Base-by-base conservation (phyloP, 148 eudicot genomes). In the Tetragonia tetragonoides region DNA sequence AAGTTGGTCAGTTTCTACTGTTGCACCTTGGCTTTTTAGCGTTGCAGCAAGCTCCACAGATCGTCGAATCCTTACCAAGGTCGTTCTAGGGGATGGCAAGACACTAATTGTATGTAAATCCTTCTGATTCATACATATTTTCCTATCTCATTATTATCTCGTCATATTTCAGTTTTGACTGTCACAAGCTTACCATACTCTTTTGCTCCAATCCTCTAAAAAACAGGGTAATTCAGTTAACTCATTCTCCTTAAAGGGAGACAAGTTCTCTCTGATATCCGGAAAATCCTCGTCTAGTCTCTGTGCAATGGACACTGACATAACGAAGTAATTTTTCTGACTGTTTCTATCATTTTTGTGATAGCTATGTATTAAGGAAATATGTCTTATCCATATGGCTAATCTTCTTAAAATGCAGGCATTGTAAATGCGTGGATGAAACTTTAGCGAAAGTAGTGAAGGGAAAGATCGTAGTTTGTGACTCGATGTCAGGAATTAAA, bases 21-120 rank as follows among this genome's bases (percentile, higher is more conserved):
- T 81, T 5, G 90, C 90, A 11, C 93, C 90, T 5, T 89, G 93
- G 93, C 7, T 84, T 10, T 77, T 88, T 4, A 70, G 62, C 28
- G 84, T 85, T 66, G 89, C 81, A 23, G 89, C 87, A 0, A 73
- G 81, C 60, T 21, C 65, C 28, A 83, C 34, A 0, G 86, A 85
- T 61, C 84, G 86, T 10, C 66, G 44, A 1, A 63, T 84, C 14
- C 11, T 69, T 14, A 40, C 21, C 72, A 83, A 68, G 47, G 68
- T 70, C 28, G 64, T 72, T 67, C 76, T 87, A 72, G 86, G 80
- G 10, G 70, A 82, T 70, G 78, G 86, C 34, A 54, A 11, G 6
- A 72, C 70, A 28, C 59, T 83, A 23, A 24, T 44, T 77, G 83
- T 80, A 84, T 47, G 83, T 83, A 49, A 0, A 44, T 44, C 9